These are phyloP conservation scores for Phytophthora aleatoria DNA, from an alignment of 352 stramenopile genomes.

Conservation along the genomic window DNA sequence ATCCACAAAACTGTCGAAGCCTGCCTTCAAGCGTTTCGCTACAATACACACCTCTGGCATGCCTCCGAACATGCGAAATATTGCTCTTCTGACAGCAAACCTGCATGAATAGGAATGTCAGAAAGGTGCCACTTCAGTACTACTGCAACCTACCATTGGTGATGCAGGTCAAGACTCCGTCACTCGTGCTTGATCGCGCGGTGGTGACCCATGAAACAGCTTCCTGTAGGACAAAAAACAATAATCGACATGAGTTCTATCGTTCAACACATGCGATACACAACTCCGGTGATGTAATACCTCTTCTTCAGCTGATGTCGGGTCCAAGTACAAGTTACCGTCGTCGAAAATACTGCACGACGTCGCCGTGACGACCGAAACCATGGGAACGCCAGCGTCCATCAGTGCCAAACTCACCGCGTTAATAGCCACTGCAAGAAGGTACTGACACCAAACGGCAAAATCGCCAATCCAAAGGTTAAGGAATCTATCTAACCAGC, in stretches of 20 bases:
- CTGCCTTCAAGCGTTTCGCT: background rate
- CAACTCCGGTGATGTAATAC: slow-evolving; percentile 30
- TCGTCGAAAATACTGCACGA: slow-evolving; percentile 71
- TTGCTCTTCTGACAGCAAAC: slow-evolving; percentile 75
- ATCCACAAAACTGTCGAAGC: too few relatives aligned
- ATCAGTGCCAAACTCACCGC: slow-evolving; percentile 77
- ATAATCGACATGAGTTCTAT: background rate
- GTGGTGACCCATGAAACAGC: slow-evolving; percentile 67
- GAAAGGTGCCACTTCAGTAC: background rate
- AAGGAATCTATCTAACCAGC: slow-evolving; percentile 37
- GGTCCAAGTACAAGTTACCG: slow-evolving; percentile 72
- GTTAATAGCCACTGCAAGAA: slow-evolving; percentile 84
- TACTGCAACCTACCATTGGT: slow-evolving; percentile 54
- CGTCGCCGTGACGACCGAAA: slow-evolving; percentile 66
- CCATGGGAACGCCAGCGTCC: slow-evolving; percentile 83
- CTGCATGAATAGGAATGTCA: slow-evolving; percentile 27
- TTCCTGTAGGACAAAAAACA: slow-evolving; percentile 37
- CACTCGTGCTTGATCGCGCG: slow-evolving; percentile 63
- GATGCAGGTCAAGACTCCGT: slow-evolving; percentile 79
- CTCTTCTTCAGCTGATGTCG: slow-evolving; percentile 73
- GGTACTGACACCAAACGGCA: slow-evolving; percentile 32
- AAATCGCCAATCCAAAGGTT: slow-evolving; percentile 31
- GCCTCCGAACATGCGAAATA: slow-evolving; percentile 86
- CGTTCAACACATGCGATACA: background rate
- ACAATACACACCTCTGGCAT: slow-evolving; percentile 58